Base-by-base conservation (phyloP, 495 filamentous ascomycete genomes). In the Penicillium bialowiezense region DNA sequence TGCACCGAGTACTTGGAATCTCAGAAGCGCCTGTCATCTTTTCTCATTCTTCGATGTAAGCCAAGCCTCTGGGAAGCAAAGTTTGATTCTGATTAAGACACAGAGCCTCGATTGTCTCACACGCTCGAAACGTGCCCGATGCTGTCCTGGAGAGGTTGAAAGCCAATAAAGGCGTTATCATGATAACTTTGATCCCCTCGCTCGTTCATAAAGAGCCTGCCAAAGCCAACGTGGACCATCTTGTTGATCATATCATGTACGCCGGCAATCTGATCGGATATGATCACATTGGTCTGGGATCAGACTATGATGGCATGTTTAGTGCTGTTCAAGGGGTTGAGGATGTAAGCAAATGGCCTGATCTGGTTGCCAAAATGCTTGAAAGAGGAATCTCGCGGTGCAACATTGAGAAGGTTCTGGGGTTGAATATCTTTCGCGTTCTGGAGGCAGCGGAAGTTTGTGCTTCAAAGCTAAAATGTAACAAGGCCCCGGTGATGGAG, bases 51-150 rank as follows among this genome's bases (percentile, higher is more conserved):
- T 83, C 79, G 5, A 85, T 80, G 14, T 82, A 82, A 41, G 71
- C 79, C 1, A 9, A 24, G 26, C 7, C 18, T 5, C 9, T 13
- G 7, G 6, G 12, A 19, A 40, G 17, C 3, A 21, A 19, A 19
- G 15, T 24, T 19, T 40, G 37, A 3, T 19, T 17, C 32, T 37
- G 7, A 3, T 26, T 26, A 4, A 4, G 23, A 26, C 8, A 26
- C 23, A 26, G 23, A 26, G 23, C 23, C 14, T 2, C 35, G 19
- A 41, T 91, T 10, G 89, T 83, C 49, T 80, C 82, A n/a, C 85
- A 88, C 51, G 83, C 83, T n/a, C 74, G 88, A 7, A 89, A 89
- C 54, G 87, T 89, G 5, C 81, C 82, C 1, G 88, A 91, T 52
- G 75, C 8, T 26, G 23, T 26, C 23, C 8, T 26, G 23, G 8